Percentiles rank a stretch among this genome's conserved stretches.
Evolutionary conservation across 208 protist species (phyloP).

Genomic region (Lotmaria passim): DNA sequence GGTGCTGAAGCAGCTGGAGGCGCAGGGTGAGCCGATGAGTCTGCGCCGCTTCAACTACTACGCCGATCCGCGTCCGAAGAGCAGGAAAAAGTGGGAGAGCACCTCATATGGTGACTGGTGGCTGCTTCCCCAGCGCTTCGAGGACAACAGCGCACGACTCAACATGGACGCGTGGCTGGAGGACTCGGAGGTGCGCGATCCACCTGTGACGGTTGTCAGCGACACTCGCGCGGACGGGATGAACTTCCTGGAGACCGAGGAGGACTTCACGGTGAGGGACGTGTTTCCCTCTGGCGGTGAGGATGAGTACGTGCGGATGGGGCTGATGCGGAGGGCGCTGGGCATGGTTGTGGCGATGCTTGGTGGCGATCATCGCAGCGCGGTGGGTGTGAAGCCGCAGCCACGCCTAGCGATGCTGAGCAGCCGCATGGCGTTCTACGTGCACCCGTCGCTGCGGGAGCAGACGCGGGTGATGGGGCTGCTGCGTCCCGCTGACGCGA

Average conservation of each 20-base stretch:
- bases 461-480: constrained; percentile 23
- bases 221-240: neutral
- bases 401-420: constrained; percentile 7
- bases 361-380: neutral
- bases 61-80: neutral
- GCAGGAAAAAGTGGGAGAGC: neutral
- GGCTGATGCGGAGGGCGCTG: constrained; percentile 1
- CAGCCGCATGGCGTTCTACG: constrained; percentile 16
- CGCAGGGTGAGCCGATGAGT: neutral
- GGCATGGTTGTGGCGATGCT: neutral
- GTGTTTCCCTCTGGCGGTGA: neutral
- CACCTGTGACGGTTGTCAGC: neutral
- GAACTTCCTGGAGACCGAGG: neutral
- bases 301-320: neutral
- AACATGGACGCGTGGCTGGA: constrained; percentile 18
- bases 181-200: neutral
- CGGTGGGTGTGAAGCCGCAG: neutral
- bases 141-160: neutral
- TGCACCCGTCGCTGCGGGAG: constrained; percentile 8
- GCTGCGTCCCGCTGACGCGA: constrained; percentile 4
- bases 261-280: neutral
- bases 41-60: constrained; percentile 18
- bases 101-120: neutral
- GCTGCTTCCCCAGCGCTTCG: neutral
- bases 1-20: constrained; percentile 9